Conservation (phyloP, 306 rosid species). For the Spatholobus suberectus region DNA sequence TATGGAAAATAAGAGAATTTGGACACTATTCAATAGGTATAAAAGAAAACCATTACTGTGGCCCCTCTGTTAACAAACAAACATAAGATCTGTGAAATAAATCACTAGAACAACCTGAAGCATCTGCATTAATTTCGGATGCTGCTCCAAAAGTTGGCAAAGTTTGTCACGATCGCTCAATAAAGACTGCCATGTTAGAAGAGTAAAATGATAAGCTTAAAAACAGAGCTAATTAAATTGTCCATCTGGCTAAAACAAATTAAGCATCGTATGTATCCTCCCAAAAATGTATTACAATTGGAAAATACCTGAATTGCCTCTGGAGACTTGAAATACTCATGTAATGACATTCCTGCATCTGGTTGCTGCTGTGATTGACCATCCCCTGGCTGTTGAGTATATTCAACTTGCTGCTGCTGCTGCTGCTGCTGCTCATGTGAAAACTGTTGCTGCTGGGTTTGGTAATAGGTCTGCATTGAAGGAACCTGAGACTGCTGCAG, state of each 20-base stretch:
- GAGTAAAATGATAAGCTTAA: conserved; percentile 24
- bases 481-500: conserved; percentile 80
- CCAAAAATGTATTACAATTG: not conserved
- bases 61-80: conserved; percentile 10
- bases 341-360: conserved; percentile 84
- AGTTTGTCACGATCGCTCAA: conserved; percentile 90
- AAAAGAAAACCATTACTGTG: not conserved
- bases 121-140: conserved; percentile 98
- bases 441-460: conserved; percentile 57
- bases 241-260: not conserved
- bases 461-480: conserved; percentile 71
- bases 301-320: conserved; percentile 94
- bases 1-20: not conserved
- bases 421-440: too few relatives aligned
- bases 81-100: conserved; percentile 17
- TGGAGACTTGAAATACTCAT: conserved; percentile 91
- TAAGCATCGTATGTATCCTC: not conserved
- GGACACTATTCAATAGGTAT: not conserved
- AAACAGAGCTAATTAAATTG: conserved; percentile 19
- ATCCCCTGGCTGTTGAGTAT: conserved; percentile 60
- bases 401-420: conserved; percentile 70
- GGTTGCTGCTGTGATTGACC: conserved; percentile 59
- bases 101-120: conserved; percentile 71
- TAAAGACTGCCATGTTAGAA: conserved; percentile 76
- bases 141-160: conserved; percentile 98